Base-by-base conservation (phyloP, 257 asterid species). In the Galeopsis tetrahit region DNA sequence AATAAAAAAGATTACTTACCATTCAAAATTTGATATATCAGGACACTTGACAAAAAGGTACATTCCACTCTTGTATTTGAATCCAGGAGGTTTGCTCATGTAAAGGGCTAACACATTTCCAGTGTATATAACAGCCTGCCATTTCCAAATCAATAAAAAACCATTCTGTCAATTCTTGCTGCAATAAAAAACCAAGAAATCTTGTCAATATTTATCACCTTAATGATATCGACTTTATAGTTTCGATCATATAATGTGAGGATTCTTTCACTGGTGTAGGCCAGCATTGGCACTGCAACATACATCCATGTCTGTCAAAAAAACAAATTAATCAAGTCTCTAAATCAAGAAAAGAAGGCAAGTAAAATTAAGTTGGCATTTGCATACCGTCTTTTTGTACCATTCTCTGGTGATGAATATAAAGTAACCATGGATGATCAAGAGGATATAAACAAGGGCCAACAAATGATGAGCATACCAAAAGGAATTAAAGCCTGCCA, bases 51-150 rank as follows among this genome's bases (percentile, higher is more conserved):
- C 97, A 63, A 94, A 94, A 57, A 94, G 81, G 78, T 94, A 94
- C 96, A 91, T 91, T 66, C 99, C 99, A 67, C 99, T 94, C 86
- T 88, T 91, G 85, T 91, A 94, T 75, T 81, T 89, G 90, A 94
- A 89, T 59, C 88, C 95, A 0, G 80, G 63, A 55, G 99, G 99
- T 62, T 78, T 94, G 60, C 90, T 88, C 97, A 91, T 79, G 87
- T 94, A 85, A 21, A 94, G 62, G 43, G 99, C 96, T 51, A 94
- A 78, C 8, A 94, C 97, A 75, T 91, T 89, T 69, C 99, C 96
- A 56, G 96, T 83, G 65, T 94, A 94, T 68, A 89, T 82, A 7
- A 89, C 92, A 40, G 97, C 97, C 98, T 94, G 92, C 71, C 64
- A 6, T n/a, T 9, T 66, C 66, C 40, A 36, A 21, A 69, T 15